Evolutionary conservation across 2,329 filamentous ascomycete genomes (phyloP).

Genomic region (Xylariaceae sp.): DNA sequence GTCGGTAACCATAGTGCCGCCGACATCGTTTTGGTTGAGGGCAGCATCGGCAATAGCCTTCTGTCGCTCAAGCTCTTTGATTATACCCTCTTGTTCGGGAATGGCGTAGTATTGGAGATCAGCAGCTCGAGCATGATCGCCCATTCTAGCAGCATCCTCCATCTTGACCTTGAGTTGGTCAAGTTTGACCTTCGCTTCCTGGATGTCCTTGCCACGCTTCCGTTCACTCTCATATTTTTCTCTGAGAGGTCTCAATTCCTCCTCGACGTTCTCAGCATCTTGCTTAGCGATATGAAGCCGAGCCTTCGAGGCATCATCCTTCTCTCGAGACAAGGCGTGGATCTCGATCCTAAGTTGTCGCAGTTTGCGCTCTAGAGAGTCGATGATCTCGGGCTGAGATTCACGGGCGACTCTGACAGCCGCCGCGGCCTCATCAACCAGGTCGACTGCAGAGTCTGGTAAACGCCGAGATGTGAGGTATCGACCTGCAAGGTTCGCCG

Average conservation of each 20-base stretch:
- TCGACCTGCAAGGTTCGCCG: slow-evolving; percentile 87
- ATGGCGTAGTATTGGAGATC: slow-evolving; percentile 98
- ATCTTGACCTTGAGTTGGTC: slow-evolving; percentile 89
- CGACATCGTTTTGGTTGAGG: slow-evolving; percentile 57
- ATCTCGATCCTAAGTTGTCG: slow-evolving; percentile 97
- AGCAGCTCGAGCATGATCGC: slow-evolving; percentile 84
- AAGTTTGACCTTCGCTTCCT: slow-evolving; percentile 92
- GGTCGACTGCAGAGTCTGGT: slow-evolving; percentile 93
- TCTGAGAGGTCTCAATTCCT: slow-evolving; percentile 86
- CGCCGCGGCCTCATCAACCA: slow-evolving; percentile 94
- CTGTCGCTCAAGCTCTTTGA: slow-evolving; percentile 78
- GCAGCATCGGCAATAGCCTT: slow-evolving; percentile 78
- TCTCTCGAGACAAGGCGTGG: slow-evolving; percentile 89
- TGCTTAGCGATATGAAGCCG: slow-evolving; percentile 82
- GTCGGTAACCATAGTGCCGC: slow-evolving; percentile 82
- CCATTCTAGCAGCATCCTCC: slow-evolving; percentile 86
- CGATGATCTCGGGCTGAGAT: slow-evolving; percentile 93
- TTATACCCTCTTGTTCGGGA: slow-evolving; percentile 82
- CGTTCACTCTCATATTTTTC: slow-evolving; percentile 97
- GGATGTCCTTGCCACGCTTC: slow-evolving; percentile 85
- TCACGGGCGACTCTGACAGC: slow-evolving; percentile 95
- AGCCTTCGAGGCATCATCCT: slow-evolving; percentile 87
- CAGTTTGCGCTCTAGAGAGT: slow-evolving; percentile 87
- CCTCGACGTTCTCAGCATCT: slow-evolving; percentile 91
- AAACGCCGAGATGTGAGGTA: slow-evolving; percentile 90